A percentile compares a stretch with the other conserved stretches of the same genome.
Conservation (phyloP, 805 yeast species). For the Kluyveromyces siamensis region DNA sequence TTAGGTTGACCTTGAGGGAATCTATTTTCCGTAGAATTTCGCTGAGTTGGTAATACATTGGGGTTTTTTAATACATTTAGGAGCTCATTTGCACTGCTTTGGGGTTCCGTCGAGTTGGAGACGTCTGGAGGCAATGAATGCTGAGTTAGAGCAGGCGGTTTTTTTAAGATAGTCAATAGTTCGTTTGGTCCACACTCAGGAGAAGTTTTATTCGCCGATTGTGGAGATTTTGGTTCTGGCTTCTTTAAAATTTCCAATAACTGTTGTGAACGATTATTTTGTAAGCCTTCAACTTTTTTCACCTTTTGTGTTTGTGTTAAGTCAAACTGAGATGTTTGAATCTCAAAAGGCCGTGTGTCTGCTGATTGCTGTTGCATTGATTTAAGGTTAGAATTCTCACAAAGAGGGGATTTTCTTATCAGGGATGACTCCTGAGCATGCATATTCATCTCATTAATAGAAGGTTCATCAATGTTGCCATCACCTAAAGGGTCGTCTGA, state of each 20-base stretch:
- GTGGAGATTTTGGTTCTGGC: background rate
- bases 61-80: slow-evolving; percentile 4
- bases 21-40: background rate
- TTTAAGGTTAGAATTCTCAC: background rate
- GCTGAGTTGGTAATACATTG: background rate
- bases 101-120: background rate
- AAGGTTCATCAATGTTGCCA: background rate
- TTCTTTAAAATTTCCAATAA: background rate
- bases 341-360: no score
- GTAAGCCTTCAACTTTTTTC: background rate
- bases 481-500: background rate
- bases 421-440: background rate
- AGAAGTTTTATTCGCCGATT: background rate
- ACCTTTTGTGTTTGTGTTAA: background rate
- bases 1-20: background rate
- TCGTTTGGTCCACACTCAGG: background rate
- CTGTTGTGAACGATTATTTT: background rate
- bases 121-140: background rate
- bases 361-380: no score
- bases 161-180: slow-evolving; percentile 6
- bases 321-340: no score
- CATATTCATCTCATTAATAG: background rate
- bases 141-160: background rate
- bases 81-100: slow-evolving; percentile 1
- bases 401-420: background rate